Evolutionary conservation across 306 rosid genomes (phyloP).

Genomic region (Cyamopsis tetragonoloba): DNA sequence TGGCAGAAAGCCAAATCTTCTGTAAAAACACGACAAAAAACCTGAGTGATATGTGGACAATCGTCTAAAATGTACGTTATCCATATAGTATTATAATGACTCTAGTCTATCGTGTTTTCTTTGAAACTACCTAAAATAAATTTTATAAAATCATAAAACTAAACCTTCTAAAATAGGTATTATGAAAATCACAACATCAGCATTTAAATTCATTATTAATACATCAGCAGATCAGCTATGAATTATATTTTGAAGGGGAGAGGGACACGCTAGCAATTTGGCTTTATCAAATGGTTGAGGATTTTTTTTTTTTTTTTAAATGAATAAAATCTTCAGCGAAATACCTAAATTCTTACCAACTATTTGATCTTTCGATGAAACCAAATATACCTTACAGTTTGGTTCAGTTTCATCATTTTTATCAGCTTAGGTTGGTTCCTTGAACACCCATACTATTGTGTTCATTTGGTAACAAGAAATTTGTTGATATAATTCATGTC

Average conservation of each 20-base stretch:
- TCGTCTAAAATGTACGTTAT: neutral
- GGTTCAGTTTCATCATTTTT: slow-evolving; percentile 20
- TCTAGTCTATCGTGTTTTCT: neutral
- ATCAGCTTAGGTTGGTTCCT: slow-evolving; percentile 8
- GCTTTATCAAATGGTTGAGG: neutral
- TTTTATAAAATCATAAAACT: neutral
- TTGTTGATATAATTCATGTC: slow-evolving; percentile 8
- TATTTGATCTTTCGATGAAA: slow-evolving; percentile 13
- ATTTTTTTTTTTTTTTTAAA: slow-evolving; percentile 17
- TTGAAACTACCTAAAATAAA: neutral
- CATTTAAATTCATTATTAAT: neutral
- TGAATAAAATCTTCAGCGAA: neutral
- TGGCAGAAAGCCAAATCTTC: too few relatives aligned
- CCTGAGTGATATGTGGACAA: neutral
- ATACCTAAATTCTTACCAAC: neutral
- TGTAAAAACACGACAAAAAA: neutral
- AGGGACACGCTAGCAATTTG: neutral
- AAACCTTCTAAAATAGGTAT: neutral
- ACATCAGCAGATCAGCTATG: too few relatives aligned
- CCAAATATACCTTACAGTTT: slow-evolving; percentile 5
- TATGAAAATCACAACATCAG: neutral
- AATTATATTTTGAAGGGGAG: neutral
- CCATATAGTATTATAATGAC: neutral
- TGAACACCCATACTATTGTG: neutral
- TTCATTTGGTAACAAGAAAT: neutral